A percentile compares a stretch with the other conserved stretches of the same genome.
These are phyloP conservation scores for Cytospora leucostoma DNA, from an alignment of 2,329 filamentous ascomycete species.

Conservation along the genomic window DNA sequence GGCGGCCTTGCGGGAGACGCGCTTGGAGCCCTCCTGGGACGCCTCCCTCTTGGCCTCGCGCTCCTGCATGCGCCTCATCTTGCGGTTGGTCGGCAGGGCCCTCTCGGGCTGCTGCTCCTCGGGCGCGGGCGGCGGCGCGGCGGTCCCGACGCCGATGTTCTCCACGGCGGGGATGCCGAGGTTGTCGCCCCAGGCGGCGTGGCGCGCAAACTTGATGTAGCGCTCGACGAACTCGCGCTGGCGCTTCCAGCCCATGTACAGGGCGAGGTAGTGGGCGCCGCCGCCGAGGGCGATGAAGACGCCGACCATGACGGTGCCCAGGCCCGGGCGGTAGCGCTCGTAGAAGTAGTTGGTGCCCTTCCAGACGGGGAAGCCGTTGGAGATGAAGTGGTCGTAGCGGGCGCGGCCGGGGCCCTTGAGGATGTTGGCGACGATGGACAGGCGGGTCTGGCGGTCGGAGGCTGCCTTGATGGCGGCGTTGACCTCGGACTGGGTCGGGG, in stretches of 20 bases:
- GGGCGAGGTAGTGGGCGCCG: slow-evolving; percentile 79
- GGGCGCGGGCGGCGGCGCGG: slow-evolving; percentile 45
- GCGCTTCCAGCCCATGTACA: slow-evolving; percentile 85
- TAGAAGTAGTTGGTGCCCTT: slow-evolving; percentile 99
- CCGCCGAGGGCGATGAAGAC: slow-evolving; percentile 83
- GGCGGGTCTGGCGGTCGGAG: slow-evolving; percentile 77
- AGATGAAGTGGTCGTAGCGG: slow-evolving; percentile 92
- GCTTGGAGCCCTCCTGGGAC: slow-evolving; percentile 50
- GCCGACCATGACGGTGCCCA: slow-evolving; percentile 80
- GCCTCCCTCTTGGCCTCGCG: slow-evolving; percentile 75
- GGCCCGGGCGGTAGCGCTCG: slow-evolving; percentile 84
- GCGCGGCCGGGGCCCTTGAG: slow-evolving; percentile 78
- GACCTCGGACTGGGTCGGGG: slow-evolving; percentile 73
- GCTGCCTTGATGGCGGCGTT: slow-evolving; percentile 78
- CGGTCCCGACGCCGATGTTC: slow-evolving; percentile 38
- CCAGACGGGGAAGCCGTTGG: slow-evolving; percentile 93
- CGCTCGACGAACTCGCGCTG: slow-evolving; percentile 88
- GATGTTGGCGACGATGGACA: slow-evolving; percentile 83
- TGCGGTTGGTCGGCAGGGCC: slow-evolving; percentile 68
- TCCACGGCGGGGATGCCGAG: slow-evolving; percentile 66
- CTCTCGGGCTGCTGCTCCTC: slow-evolving; percentile 51
- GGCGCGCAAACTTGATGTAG: slow-evolving; percentile 87
- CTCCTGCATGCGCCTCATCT: slow-evolving; percentile 86
- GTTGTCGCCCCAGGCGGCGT: slow-evolving; percentile 87
- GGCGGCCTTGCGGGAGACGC: slow-evolving; percentile 38